Evolutionary conservation across 176 grass and related monocot genomes (phyloP), one percentile per base, ranked within the genome.

Genomic region (Guadua angustifolia): DNA sequence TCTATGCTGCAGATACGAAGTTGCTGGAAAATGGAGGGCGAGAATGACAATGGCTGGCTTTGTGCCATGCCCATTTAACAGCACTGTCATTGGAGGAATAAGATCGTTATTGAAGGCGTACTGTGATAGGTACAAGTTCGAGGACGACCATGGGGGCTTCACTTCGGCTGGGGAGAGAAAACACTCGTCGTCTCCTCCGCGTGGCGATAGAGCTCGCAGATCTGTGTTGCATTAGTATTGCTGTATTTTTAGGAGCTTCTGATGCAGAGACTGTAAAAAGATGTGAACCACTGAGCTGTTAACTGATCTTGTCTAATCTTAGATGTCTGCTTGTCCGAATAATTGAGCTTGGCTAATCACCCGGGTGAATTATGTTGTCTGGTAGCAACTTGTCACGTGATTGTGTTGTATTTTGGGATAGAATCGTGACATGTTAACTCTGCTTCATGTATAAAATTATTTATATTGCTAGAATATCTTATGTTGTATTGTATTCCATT

Each of bases 1-100:
- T 45, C 32, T 73, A 19, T 66, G 51, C 24, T 85, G 53, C 85
- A 99, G 96, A 83, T 99, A 92, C 18, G 96, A 99, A 82, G 87
- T 88, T 87, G 93, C 96, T 21, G 96, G 93, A 47, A 99, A 99
- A 90, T 99, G 96, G 93, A 94, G 90, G 45, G 89, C 96, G 59
- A 92, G 96, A 81, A 95, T 99, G 93, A 84, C 83, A 47, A 99
- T 99, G 96, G 96, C 96, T 22, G 96, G 96, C 42, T 99, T 99
- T 16, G 39, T 73, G 8, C 89, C 91, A 5, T 82, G 86, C 79
- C 74, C 87, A 24, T 94, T 95, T 82, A 99, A 82, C 80, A 58
- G 61, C 74, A 89, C 63, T 89, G 92, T 90, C 38, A 92, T 82
- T 4, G 68, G 44, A 43, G 79, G 64, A 51, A 95, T 99, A 88